Base-by-base conservation (phyloP, 2,329 filamentous ascomycete genomes). In the Alternaria panax region DNA sequence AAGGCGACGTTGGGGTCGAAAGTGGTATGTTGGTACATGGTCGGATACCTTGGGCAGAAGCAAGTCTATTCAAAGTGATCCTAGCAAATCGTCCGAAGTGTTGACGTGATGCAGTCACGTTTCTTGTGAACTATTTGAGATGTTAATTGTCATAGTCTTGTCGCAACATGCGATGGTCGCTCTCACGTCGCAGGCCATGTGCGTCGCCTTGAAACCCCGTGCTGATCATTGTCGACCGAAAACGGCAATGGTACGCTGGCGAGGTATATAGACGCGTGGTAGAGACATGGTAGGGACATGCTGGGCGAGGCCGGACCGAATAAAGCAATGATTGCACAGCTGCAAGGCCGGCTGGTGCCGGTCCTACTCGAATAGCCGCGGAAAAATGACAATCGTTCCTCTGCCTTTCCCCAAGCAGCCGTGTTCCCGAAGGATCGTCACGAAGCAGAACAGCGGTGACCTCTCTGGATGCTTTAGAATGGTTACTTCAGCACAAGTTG, bases 401-500 rank as follows among this genome's bases (percentile, higher is more conserved):
- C 36, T 27, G 32, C 20, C 22, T 55, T 28, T 27, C 43, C 24
- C 25, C 45, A 25, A 55, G 40, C 51, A 50, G 50, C 52, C 57
- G 53, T 55, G 58, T 47, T 62, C 48, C 60, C 54, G 51, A 62
- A 60, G 38, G 63, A 70, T 72, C 60, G 59, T 62, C 66, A 56
- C 40, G 38, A 53, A 57, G 57, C 56, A 65, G 65, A 70, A 67
- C 59, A 65, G 70, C 67, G 67, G 65, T 72, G 61, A 60, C 63
- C 14, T 24, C 51, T 38, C 22, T 16, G 5, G 40, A 45, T 34
- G 32, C 43, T 40, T 60, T 20, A 45, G 30, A 18, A 18, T 40
- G 40, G 41, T 9, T 34, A 27, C 20, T 22, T 14, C 5, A 40
- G 32, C 30, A 34, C 28, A 28, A 51, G 34, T 20, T 34, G 60